phyloP scores from a whole-genome alignment of 2,329 filamentous ascomycete genomes.

The Alternaria sp. region DNA sequence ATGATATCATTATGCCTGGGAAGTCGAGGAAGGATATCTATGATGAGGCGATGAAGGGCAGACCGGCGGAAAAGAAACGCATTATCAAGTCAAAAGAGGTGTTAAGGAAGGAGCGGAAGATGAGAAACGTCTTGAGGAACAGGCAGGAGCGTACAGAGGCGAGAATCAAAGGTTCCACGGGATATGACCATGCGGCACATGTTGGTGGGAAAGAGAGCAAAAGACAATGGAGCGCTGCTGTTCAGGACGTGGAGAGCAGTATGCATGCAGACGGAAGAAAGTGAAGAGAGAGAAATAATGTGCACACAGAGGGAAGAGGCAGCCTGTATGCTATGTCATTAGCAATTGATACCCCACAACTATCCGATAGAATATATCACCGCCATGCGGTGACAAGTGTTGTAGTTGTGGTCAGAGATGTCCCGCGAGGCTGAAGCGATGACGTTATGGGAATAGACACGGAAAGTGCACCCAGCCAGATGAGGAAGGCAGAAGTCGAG shows the following conservation, averaged over 20 bases:
- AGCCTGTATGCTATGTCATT: too few relatives aligned
- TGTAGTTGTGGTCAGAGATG: neutral
- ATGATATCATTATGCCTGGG: conserved; percentile 17
- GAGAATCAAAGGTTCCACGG: neutral
- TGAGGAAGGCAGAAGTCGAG: conserved; percentile 27
- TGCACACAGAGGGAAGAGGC: neutral
- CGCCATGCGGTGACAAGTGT: neutral
- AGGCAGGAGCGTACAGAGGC: neutral
- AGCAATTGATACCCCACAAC: neutral
- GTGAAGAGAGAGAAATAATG: neutral
- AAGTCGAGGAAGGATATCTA: conserved; percentile 8
- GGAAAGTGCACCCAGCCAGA: conserved; percentile 15
- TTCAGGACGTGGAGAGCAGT: neutral
- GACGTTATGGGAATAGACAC: neutral
- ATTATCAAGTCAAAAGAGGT: neutral
- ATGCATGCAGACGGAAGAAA: conserved; percentile 1
- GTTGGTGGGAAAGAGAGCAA: conserved; percentile 1
- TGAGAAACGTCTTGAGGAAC: neutral
- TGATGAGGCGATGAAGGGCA: conserved; percentile 7
- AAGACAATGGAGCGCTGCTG: neutral
- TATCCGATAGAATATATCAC: neutral
- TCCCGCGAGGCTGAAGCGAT: neutral
- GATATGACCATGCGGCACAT: conserved; percentile 2
- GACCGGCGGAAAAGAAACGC: neutral
- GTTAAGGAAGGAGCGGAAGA: neutral